Evolutionary conservation across 2,329 filamentous ascomycete species (phyloP).

Genomic region (Cryphonectria radicalis): DNA sequence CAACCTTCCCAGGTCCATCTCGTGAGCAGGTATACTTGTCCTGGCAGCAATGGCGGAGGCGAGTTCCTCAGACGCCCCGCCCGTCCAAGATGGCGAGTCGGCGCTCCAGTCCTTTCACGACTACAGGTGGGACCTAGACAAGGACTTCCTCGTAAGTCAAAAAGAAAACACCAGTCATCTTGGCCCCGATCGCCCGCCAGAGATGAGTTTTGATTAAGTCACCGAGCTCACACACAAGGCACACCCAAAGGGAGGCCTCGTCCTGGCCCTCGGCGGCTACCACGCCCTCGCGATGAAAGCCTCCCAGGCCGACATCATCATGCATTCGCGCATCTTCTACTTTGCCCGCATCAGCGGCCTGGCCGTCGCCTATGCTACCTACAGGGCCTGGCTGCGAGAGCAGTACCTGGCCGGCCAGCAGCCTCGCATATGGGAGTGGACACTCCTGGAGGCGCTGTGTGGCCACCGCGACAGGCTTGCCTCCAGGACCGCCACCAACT

Average conservation of each 20-base stretch:
- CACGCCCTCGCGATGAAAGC: constrained; percentile 26
- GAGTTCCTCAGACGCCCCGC: not conserved
- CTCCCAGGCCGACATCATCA: constrained; percentile 29
- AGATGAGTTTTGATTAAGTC: not conserved
- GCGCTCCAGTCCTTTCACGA: constrained; percentile 26
- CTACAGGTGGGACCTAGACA: constrained; percentile 28
- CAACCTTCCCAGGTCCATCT: not conserved
- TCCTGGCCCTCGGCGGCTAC: constrained; percentile 28
- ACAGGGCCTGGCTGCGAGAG: constrained; percentile 65
- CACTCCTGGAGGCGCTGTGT: constrained; percentile 29
- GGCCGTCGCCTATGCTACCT: constrained; percentile 67
- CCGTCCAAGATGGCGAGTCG: constrained; percentile 5
- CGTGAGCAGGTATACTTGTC: not conserved
- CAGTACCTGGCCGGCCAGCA: constrained; percentile 39
- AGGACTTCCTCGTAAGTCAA: constrained; percentile 29
- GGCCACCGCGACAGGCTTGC: constrained; percentile 32
- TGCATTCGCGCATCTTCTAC: constrained; percentile 57
- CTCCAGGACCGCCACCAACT: not conserved
- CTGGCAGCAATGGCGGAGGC: constrained; percentile 16
- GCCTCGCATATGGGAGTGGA: constrained; percentile 32
- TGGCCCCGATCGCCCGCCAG: not conserved
- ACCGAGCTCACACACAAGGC: not conserved
- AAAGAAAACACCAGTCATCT: not conserved
- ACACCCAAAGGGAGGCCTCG: constrained; percentile 23
- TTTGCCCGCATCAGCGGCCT: constrained; percentile 56